Evolutionary conservation across 768 basidiomycete species (phyloP).

Genomic region (Termitomyces sp.): DNA sequence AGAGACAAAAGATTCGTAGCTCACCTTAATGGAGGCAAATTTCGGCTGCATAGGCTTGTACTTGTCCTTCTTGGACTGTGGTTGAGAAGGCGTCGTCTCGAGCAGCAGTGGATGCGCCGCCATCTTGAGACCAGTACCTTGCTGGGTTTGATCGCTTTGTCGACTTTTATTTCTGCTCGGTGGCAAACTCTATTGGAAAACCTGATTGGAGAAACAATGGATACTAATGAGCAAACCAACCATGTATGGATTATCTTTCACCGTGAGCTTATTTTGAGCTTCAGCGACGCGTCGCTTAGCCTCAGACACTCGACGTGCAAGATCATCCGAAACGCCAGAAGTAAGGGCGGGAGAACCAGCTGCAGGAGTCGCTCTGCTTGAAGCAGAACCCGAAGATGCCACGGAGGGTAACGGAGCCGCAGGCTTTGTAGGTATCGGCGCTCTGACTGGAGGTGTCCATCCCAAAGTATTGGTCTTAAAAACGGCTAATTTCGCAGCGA

Average conservation of each 20-base stretch:
- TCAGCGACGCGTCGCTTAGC: conserved; percentile 82
- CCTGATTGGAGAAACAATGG: not conserved
- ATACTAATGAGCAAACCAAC: conserved; percentile 31
- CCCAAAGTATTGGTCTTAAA: conserved; percentile 46
- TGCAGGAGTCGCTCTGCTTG: conserved; percentile 40
- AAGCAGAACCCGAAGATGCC: conserved; percentile 25
- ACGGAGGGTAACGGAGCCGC: conserved; percentile 25
- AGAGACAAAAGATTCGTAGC: conserved; percentile 8
- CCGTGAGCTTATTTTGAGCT: conserved; percentile 67
- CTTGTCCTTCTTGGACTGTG: conserved; percentile 80
- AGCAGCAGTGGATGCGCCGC: conserved; percentile 83
- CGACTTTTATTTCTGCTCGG: conserved; percentile 50
- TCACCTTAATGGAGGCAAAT: conserved; percentile 89
- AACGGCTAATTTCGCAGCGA: conserved; percentile 79
- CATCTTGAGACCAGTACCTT: conserved; percentile 85
- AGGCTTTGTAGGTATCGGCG: conserved; percentile 34
- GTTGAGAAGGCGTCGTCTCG: conserved; percentile 52
- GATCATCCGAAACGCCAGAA: conserved; percentile 49
- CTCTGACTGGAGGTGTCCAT: conserved; percentile 28
- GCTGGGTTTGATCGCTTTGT: conserved; percentile 58
- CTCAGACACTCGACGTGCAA: conserved; percentile 72
- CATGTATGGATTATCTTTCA: conserved; percentile 87
- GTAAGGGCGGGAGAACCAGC: conserved; percentile 27
- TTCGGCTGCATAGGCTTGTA: conserved; percentile 99
- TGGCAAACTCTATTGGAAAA: conserved; percentile 40